These are phyloP conservation scores for Phanerochaete sordida DNA, from an alignment of 768 basidiomycete species.

Conservation along the genomic window DNA sequence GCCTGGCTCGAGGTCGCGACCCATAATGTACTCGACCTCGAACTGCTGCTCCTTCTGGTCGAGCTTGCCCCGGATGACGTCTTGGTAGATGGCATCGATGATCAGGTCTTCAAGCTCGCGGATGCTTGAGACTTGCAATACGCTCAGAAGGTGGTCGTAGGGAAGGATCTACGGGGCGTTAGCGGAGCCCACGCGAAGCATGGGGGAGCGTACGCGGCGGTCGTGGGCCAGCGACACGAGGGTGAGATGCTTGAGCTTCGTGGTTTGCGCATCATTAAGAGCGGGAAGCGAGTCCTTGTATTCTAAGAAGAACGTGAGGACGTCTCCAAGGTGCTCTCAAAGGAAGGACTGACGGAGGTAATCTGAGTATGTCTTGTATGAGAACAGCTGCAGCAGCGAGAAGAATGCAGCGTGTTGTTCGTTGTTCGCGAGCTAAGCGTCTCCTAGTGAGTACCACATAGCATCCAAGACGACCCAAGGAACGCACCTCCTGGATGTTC, in stretches of 20 bases:
- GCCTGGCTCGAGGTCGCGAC: conserved; percentile 83
- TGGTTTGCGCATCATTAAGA: conserved; percentile 68
- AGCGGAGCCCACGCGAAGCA: neutral
- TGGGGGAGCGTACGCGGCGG: conserved; percentile 57
- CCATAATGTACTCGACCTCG: conserved; percentile 91
- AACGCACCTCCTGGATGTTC: conserved; percentile 80
- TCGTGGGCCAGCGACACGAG: conserved; percentile 80
- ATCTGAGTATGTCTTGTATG: conserved; percentile 83
- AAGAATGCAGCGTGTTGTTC: conserved; percentile 62
- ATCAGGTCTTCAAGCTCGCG: conserved; percentile 95
- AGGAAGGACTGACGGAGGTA: conserved; percentile 66
- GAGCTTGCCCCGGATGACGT: conserved; percentile 85
- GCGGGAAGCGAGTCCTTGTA: conserved; percentile 64
- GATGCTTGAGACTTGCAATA: conserved; percentile 72
- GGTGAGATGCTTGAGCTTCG: conserved; percentile 90
- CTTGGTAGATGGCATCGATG: conserved; percentile 94
- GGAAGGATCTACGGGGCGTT: conserved; percentile 61
- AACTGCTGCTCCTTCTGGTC: conserved; percentile 90
- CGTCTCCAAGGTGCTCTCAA: neutral
- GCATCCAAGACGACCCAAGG: neutral
- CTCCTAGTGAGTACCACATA: neutral
- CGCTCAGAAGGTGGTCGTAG: conserved; percentile 66
- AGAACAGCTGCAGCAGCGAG: conserved; percentile 77
- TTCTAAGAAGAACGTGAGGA: conserved; percentile 36
- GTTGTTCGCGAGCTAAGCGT: conserved; percentile 56